A percentile compares a stretch with the other conserved stretches of the same genome.
These are phyloP conservation scores for Phytophthora rubi DNA, from an alignment of 352 stramenopile species.

Conservation along the genomic window DNA sequence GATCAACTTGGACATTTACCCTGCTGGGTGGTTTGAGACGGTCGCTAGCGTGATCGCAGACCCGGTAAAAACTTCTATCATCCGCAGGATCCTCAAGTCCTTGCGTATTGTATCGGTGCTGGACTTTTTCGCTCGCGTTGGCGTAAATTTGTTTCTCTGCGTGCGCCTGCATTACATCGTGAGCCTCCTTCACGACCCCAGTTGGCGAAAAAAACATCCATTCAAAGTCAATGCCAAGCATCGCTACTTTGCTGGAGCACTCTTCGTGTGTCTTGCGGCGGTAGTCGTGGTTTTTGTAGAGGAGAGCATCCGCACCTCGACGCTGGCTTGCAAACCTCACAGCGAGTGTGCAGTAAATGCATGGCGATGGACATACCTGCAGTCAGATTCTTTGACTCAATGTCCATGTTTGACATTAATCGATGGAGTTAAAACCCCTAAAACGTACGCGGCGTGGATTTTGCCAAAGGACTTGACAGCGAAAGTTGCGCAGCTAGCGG, in stretches of 20 bases:
- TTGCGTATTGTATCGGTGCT: slow-evolving; percentile 32
- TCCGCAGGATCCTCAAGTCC: slow-evolving; percentile 27
- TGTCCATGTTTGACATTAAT: slow-evolving; percentile 43
- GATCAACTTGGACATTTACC: slow-evolving; percentile 33
- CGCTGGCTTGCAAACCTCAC: slow-evolving; percentile 6
- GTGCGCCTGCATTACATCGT: slow-evolving; percentile 19
- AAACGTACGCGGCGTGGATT: slow-evolving; percentile 38
- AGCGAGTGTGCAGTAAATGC: slow-evolving; percentile 33
- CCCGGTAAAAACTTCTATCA: slow-evolving; percentile 27
- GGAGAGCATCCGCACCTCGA: neutral
- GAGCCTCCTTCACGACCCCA: neutral
- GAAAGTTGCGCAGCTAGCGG: slow-evolving; percentile 26
- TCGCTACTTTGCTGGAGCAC: slow-evolving; percentile 10
- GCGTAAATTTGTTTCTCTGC: slow-evolving; percentile 30
- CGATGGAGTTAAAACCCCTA: neutral
- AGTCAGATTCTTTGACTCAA: slow-evolving; percentile 16
- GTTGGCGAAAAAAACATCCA: neutral
- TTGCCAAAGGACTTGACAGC: slow-evolving; percentile 29
- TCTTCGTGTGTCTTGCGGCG: slow-evolving; percentile 19
- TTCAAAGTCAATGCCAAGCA: slow-evolving; percentile 13
- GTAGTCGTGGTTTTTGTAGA: slow-evolving; percentile 19
- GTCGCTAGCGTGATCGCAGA: slow-evolving; percentile 31
- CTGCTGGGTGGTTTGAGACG: slow-evolving; percentile 23
- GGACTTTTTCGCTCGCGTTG: slow-evolving; percentile 38
- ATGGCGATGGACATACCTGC: slow-evolving; percentile 24